Evolutionary conservation across 2,329 filamentous ascomycete species (phyloP), one percentile per base, ranked within the genome.

Genomic region (Chaetomiaceae sp.): DNA sequence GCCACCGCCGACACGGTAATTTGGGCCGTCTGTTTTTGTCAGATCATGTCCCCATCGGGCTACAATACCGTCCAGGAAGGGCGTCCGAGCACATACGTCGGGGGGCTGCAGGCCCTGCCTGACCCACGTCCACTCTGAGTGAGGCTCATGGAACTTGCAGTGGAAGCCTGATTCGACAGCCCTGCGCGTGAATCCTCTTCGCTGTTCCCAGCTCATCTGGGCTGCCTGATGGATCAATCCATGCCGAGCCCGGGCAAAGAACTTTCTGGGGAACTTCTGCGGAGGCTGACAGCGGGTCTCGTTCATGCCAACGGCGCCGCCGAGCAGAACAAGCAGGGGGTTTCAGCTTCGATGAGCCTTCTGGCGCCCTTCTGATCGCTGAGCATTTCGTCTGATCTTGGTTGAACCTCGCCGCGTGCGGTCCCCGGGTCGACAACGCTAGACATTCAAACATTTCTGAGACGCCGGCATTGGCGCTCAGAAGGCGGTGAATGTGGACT

Each of bases 211-310:
- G n/a, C n/a, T n/a, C n/a, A n/a, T n/a, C n/a, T n/a, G n/a, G n/a
- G n/a, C n/a, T n/a, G n/a, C n/a, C n/a, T n/a, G n/a, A 45, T 27
- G 25, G 25, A 27, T 5, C 9, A 9, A 27, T 27, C 9, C 11
- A 37, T 32, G 9, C 14, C 44, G 13, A 33, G 41, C 21, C 18
- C 49, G 27, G 11, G 49, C 54, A 53, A 29, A 42, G 54, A 53
- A 52, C 27, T 20, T 49, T 56, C 54, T 36, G 10, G 20, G 33
- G 30, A 37, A n/a, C 45, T 56, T 53, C 49, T 16, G 20, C 25
- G 20, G 34, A 18, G 32, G 16, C 20, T 36, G 29, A 41, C 38
- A 20, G 43, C 44, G 44, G 38, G 43, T 48, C 44, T 45, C 7
- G 11, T 53, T 40, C 53, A 52, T 48, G 49, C 42, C 23, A 27